Percentiles rank a stretch among this genome's conserved stretches.
Conservation (phyloP, 306 rosid species). For the Datisca glomerata region DNA sequence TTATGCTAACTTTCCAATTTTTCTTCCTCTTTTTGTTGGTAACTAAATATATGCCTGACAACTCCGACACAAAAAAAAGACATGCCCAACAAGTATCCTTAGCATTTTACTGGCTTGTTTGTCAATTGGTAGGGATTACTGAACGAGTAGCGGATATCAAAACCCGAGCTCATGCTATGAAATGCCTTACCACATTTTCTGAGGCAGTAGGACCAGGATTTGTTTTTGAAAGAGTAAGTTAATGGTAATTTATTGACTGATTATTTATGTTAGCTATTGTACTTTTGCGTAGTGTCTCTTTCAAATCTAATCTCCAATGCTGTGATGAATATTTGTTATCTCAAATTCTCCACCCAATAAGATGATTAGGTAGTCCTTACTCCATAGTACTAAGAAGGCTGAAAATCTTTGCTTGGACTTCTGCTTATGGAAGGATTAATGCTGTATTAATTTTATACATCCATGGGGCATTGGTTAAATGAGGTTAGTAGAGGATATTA, state of each 20-base stretch:
- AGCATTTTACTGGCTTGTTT: too few relatives aligned
- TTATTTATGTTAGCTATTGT: neutral
- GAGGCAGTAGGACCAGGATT: constrained; percentile 99
- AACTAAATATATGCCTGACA: neutral
- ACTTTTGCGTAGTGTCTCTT: constrained; percentile 1
- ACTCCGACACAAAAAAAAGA: constrained; percentile 1
- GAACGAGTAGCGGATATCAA: constrained; percentile 99
- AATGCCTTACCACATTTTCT: constrained; percentile 77
- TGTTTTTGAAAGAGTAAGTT: constrained; percentile 85
- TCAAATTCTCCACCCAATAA: too few relatives aligned
- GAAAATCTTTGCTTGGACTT: too few relatives aligned
- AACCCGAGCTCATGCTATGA: constrained; percentile 85
- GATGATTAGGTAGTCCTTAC: too few relatives aligned
- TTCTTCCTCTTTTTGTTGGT: neutral
- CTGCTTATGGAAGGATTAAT: too few relatives aligned
- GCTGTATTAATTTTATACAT: too few relatives aligned
- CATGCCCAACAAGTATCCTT: too few relatives aligned
- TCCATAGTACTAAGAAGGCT: too few relatives aligned
- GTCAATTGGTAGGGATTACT: constrained; percentile 59
- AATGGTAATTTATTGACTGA: neutral
- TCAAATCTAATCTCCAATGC: too few relatives aligned
- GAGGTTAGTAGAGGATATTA: too few relatives aligned
- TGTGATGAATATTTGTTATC: too few relatives aligned
- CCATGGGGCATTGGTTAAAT: too few relatives aligned
- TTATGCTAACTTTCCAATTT: neutral